Evolutionary conservation across 2,329 filamentous ascomycete genomes (phyloP).

Genomic region (Sclerotinia nivalis): DNA sequence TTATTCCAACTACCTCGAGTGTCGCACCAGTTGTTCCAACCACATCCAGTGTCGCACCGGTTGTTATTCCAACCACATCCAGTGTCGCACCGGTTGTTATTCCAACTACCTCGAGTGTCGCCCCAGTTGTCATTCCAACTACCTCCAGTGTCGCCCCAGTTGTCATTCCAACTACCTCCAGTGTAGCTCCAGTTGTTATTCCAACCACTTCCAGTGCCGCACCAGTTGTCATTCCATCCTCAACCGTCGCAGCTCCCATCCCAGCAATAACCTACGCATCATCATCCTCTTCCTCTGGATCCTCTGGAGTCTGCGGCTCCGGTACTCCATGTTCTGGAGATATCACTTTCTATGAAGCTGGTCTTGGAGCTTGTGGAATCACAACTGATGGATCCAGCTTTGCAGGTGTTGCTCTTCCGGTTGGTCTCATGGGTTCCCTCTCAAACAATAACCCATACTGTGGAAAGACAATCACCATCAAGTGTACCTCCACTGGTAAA

Average conservation of each 20-base stretch:
- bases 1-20: constrained; percentile 16
- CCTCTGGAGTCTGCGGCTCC: constrained; percentile 35
- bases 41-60: constrained; percentile 20
- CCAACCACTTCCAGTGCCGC: constrained; percentile 28
- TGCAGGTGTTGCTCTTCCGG: constrained; percentile 69
- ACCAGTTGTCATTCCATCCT: constrained; percentile 29
- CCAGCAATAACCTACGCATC: constrained; percentile 24
- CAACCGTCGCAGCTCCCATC: constrained; percentile 22
- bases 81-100: constrained; percentile 28
- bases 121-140: constrained; percentile 27
- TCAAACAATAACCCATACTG: constrained; percentile 73
- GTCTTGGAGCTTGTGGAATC: constrained; percentile 67
- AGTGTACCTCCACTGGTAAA: constrained; percentile 61
- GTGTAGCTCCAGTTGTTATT: constrained; percentile 28
- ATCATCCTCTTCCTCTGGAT: constrained; percentile 26
- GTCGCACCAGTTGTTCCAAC: not conserved
- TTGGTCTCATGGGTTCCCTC: constrained; percentile 59
- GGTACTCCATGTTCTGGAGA: constrained; percentile 56
- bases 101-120: constrained; percentile 32
- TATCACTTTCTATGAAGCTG: constrained; percentile 73
- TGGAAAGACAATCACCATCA: constrained; percentile 67
- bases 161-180: constrained; percentile 29
- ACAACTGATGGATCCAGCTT: constrained; percentile 57
- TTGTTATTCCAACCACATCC: constrained; percentile 15
- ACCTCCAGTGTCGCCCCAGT: constrained; percentile 31